phyloP scores from a whole-genome alignment of 306 rosid genomes.

The Aeschynomene evenia region DNA sequence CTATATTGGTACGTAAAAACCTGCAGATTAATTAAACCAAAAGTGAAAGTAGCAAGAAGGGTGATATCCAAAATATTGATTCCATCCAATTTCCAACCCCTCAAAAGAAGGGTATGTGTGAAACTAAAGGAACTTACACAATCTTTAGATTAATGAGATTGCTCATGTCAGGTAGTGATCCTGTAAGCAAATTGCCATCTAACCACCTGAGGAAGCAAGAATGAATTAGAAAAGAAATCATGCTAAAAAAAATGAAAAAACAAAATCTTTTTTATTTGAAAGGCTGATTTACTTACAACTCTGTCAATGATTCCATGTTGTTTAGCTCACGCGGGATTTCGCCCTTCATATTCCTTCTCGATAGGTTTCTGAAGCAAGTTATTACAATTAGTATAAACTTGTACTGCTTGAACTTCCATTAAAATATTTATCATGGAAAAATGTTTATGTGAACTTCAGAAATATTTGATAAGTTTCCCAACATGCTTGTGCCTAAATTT shows the following conservation, averaged over 20 bases:
- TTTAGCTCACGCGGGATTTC: slow-evolving; percentile 71
- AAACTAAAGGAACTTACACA: slow-evolving; percentile 59
- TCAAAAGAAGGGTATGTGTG: not conserved
- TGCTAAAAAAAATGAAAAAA: not conserved
- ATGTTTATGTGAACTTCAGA: not conserved
- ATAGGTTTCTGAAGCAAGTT: slow-evolving; percentile 57
- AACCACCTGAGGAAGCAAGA: slow-evolving; percentile 66
- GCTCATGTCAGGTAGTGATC: slow-evolving; percentile 81
- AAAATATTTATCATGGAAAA: slow-evolving; percentile 16
- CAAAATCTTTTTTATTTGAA: not conserved
- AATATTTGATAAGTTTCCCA: slow-evolving; percentile 4
- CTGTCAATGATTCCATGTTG: slow-evolving; percentile 68
- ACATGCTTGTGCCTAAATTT: slow-evolving; percentile 15
- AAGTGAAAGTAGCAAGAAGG: not conserved
- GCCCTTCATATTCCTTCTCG: slow-evolving; percentile 64
- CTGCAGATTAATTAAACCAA: no score
- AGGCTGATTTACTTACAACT: slow-evolving; percentile 63
- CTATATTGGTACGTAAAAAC: no score
- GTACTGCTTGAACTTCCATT: slow-evolving; percentile 4
- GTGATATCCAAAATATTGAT: slow-evolving; percentile 3
- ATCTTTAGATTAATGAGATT: slow-evolving; percentile 79
- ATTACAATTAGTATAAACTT: slow-evolving; percentile 4
- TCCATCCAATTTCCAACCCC: not conserved
- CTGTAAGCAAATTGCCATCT: slow-evolving; percentile 69
- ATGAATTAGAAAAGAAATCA: slow-evolving; percentile 20